Percentiles rank a stretch among this genome's conserved stretches.
phyloP scores from a whole-genome alignment of 768 basidiomycete species.

The Suillus paluster region DNA sequence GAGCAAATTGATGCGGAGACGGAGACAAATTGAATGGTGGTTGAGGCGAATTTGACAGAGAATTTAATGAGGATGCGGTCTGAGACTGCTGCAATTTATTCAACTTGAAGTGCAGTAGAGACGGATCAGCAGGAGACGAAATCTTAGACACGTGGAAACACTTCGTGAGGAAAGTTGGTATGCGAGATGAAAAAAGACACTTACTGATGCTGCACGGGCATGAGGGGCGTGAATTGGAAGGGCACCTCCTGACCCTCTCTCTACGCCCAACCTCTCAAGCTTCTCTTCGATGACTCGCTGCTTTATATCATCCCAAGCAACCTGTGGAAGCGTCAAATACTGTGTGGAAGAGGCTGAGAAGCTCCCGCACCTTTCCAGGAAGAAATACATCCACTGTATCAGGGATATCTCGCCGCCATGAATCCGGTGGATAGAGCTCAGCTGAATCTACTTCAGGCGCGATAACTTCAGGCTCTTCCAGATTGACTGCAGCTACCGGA shows the following conservation, averaged over 20 bases:
- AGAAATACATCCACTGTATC: conserved; percentile 78
- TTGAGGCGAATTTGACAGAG: conserved; percentile 69
- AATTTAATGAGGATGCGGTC: conserved; percentile 50
- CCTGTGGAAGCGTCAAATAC: conserved; percentile 42
- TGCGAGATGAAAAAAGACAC: conserved; percentile 37
- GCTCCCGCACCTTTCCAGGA: conserved; percentile 68
- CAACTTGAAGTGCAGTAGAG: conserved; percentile 78
- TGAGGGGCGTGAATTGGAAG: conserved; percentile 74
- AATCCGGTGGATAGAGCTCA: conserved; percentile 69
- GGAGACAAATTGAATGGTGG: conserved; percentile 56
- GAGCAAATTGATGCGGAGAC: conserved; percentile 48
- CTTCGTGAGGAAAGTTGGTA: conserved; percentile 18
- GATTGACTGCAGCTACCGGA: conserved; percentile 49
- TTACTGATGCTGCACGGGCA: conserved; percentile 82
- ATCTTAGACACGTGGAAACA: conserved; percentile 51
- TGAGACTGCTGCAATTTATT: conserved; percentile 84
- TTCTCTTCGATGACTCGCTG: conserved; percentile 80
- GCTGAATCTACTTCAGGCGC: conserved; percentile 47
- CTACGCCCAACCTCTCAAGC: conserved; percentile 79
- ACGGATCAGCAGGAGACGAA: conserved; percentile 90
- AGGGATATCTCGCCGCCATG: conserved; percentile 60
- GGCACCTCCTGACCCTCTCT: conserved; percentile 56
- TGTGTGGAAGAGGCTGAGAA: conserved; percentile 12
- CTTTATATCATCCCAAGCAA: conserved; percentile 75
- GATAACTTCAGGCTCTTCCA: conserved; percentile 25